Percentiles rank a stretch among this genome's conserved stretches.
These are phyloP conservation scores for Raddia guianensis DNA, from an alignment of 176 grass and related monocot species.

Conservation along the genomic window DNA sequence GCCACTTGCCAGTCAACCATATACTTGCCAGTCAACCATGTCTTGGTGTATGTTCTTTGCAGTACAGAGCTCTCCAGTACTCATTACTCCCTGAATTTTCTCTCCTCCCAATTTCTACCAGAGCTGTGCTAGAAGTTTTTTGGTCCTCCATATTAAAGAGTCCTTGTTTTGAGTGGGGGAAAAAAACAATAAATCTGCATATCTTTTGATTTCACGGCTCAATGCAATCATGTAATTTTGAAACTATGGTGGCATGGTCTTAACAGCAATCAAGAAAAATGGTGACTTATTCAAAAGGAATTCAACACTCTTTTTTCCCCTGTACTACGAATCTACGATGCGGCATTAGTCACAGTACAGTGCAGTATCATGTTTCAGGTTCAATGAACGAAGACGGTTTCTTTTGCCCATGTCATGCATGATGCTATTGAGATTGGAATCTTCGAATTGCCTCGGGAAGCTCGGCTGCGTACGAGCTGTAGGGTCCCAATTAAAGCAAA, in stretches of 20 bases:
- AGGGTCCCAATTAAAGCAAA: background rate
- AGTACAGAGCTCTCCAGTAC: background rate
- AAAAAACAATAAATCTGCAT: conserved; percentile 24
- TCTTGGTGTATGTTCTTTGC: background rate
- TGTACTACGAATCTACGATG: background rate
- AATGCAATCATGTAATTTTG: background rate
- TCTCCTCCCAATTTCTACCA: background rate
- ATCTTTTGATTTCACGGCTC: background rate
- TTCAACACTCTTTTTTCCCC: no score
- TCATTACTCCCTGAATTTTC: background rate
- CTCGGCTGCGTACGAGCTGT: background rate
- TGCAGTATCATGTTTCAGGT: background rate
- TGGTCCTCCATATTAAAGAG: background rate
- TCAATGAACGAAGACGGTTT: conserved; percentile 16
- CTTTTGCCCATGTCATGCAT: conserved; percentile 23
- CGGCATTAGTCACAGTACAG: background rate
- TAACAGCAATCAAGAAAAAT: no score
- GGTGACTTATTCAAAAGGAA: no score
- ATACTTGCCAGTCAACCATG: no score
- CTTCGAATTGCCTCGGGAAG: conserved; percentile 3
- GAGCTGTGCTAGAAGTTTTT: conserved; percentile 20
- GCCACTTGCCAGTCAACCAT: background rate
- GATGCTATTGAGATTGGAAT: conserved; percentile 1
- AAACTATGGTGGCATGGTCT: background rate
- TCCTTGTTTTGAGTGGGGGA: conserved; percentile 16